phyloP scores from a whole-genome alignment of 192 early-diverging fungal species.

The Coemansia sp. region DNA sequence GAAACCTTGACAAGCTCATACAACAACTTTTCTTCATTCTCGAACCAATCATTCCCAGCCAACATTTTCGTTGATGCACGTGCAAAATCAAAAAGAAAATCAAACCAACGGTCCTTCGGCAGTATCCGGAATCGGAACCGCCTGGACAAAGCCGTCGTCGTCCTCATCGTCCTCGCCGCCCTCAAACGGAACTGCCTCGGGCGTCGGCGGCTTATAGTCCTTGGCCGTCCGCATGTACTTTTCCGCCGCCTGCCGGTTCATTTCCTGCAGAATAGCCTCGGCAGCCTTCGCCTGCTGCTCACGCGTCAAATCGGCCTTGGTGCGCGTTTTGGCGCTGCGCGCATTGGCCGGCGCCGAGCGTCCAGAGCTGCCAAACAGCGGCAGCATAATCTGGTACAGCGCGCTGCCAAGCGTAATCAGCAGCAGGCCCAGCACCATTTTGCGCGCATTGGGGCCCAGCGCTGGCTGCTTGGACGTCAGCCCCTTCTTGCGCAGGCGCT shows the following conservation, averaged over 20 bases:
- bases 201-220: constrained; percentile 26
- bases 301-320: constrained; percentile 19
- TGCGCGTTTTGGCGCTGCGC: too few species aligned
- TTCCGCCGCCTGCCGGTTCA: constrained; percentile 31
- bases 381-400: constrained; percentile 41
- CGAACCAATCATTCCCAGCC: constrained; percentile 16
- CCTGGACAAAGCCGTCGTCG: constrained; percentile 6
- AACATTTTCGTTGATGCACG: neutral
- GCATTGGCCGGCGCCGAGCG: neutral
- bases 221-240: constrained; percentile 31
- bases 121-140: constrained; percentile 9
- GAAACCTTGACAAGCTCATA: neutral
- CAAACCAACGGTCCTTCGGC: constrained; percentile 6
- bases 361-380: constrained; percentile 21
- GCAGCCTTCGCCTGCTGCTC: constrained; percentile 47
- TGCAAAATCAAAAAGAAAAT: neutral
- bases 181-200: neutral
- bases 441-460: constrained; percentile 18
- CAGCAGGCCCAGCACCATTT: constrained; percentile 19
- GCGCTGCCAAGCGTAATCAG: constrained; percentile 40
- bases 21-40: neutral
- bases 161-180: neutral
- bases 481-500: constrained; percentile 37
- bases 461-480: constrained; percentile 9
- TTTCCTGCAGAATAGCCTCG: constrained; percentile 29